Percentiles rank a stretch among this genome's conserved stretches.
Conservation (phyloP, 768 basidiomycete species). For the Scleroderma bovista region DNA sequence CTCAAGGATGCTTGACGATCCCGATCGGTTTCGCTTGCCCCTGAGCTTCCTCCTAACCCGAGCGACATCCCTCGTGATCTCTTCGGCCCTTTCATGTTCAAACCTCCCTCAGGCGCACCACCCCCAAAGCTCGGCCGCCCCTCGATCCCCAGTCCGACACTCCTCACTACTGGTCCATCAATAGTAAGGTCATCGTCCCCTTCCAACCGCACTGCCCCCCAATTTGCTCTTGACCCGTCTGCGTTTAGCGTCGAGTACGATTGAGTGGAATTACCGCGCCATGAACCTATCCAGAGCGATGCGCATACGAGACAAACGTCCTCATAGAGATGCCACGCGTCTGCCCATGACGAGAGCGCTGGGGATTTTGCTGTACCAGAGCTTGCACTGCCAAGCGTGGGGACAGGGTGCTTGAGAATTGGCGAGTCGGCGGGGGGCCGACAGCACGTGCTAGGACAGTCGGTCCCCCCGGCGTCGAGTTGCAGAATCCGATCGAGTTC, state of each 20-base stretch:
- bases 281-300: constrained; percentile 73
- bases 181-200: constrained; percentile 60
- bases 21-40: constrained; percentile 30
- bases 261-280: constrained; percentile 42
- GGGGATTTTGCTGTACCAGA: constrained; percentile 28
- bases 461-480: constrained; percentile 35
- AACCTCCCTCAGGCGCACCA: constrained; percentile 8
- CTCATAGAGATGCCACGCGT: constrained; percentile 79
- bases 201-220: constrained; percentile 55
- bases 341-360: constrained; percentile 53
- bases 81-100: constrained; percentile 33
- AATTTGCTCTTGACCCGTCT: constrained; percentile 38
- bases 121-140: constrained; percentile 38
- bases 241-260: constrained; percentile 44
- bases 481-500: constrained; percentile 67
- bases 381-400: not conserved
- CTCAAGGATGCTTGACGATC: constrained; percentile 30
- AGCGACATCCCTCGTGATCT: constrained; percentile 47
- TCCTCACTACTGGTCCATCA: constrained; percentile 41
- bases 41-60: constrained; percentile 26
- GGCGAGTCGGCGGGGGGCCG: constrained; percentile 18
- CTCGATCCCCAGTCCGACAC: constrained; percentile 67
- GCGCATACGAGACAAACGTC: constrained; percentile 82
- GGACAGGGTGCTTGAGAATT: constrained; percentile 3
- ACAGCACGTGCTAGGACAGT: constrained; percentile 30